Base-by-base conservation (phyloP, 371 early-diverging fungal genomes). In the Blakeslea trispora region DNA sequence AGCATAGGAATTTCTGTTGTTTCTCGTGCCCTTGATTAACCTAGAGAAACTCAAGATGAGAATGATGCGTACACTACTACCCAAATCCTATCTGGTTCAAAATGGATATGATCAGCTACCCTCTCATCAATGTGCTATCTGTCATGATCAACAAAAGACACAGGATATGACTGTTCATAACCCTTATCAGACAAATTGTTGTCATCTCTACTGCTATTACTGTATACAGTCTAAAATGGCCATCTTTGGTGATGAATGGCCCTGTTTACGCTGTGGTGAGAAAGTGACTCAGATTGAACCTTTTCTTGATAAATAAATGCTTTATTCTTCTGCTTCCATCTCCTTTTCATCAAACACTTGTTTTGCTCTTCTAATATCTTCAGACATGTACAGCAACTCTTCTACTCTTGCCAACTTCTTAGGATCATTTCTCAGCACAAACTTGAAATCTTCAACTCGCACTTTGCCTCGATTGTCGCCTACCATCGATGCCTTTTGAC, bases 381-480 rank as follows among this genome's bases (percentile, higher is more conserved):
- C 94, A 66, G 91, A 92, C 84, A 94, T 89, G 49, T 91, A 87
- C 23, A 99, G 68, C 24, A 99, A 78, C 63, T 99, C 97, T 56
- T 98, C 96, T 2, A 96, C 94, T 63, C 99, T 87, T 0, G 93
- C 94, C 32, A 97, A 86, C 71, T 98, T 99, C 79, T 94, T 97
- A 32, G 92, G 85, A 64, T 99, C 99, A 54, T 93, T 90, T 49
- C 95, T 88, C 23, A 99, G 68, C 9, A 89, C 88, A 64, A 92
- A 93, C 55, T 98, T 88, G 57, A 98, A 90, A 68, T 99, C 99
- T 22, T 94, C 92, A 9, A 97, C 92, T 39, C 89, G 90, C 17
- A 95, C 88, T 66, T 93, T 95, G 28, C 84, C 81, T 43, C 81
- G 72, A 45, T 69, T 83, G 23, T 82, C 86, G 2, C 84, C 79